Evolutionary conservation across 2,329 filamentous ascomycete species (phyloP), one percentile per base, ranked within the genome.

Genomic region (Laburnicola sp.): DNA sequence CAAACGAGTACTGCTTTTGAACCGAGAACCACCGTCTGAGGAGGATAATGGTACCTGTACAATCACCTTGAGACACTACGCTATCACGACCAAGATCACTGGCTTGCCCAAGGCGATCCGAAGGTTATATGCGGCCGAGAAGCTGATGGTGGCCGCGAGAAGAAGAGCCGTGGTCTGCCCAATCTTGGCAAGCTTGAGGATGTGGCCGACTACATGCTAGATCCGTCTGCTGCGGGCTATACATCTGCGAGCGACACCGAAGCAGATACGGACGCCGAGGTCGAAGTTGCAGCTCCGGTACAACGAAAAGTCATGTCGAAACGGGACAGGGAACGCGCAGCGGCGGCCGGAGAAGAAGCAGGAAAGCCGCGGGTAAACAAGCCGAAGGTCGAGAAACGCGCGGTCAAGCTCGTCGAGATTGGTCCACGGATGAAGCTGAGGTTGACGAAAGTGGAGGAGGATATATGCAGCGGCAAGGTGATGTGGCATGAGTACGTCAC

Each of bases 401-500:
- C 89, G 0, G 89, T 99, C 22, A 97, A 96, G 71, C 79, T 99
- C 5, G 86, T 96, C 3, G 94, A 99, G 75, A 78, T 99, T 0
- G 94, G 94, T 0, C 94, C 94, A 1, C 85, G 94, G 47, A 87
- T 99, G 88, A 87, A 84, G 54, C 77, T 99, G 35, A 85, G 93
- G 28, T 79, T 99, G 75, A 92, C 91, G 48, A 99, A 99, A 77
- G 92, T 99, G 3, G 94, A 99, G 69, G 94, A 99, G 63, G 94
- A 93, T 1, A 75, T 97, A 5, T 97, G 91, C 65, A 82, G 83
- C 25, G 94, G 94, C 43, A 94, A 91, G 71, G 83, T 96, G 50
- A 89, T 99, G 88, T 99, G 94, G 94, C 94, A 99, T 73, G 91
- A 97, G 70, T 95, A 91, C 69, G 86, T 97, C 46, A 84, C 87